Evolutionary conservation across 1,284 basidiomycete species (phyloP).

Genomic region (Naganishia sp.): DNA sequence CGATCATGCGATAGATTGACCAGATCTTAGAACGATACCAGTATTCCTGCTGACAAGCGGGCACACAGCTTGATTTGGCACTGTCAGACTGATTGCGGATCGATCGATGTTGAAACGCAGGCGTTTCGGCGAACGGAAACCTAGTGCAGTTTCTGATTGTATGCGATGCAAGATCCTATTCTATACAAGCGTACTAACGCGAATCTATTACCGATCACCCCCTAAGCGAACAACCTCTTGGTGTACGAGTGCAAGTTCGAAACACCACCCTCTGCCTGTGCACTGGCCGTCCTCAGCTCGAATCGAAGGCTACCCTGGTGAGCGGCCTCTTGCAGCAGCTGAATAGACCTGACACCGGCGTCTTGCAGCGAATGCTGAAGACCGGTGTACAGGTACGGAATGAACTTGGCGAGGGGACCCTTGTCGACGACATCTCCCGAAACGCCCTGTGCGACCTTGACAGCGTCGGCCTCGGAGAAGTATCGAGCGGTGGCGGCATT

Average conservation of each 20-base stretch:
- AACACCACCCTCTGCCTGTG: constrained; percentile 94
- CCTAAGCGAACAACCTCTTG: constrained; percentile 63
- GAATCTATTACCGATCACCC: background rate
- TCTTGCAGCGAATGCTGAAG: constrained; percentile 97
- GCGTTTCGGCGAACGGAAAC: background rate
- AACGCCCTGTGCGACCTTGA: constrained; percentile 98
- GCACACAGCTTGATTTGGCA: too few species aligned
- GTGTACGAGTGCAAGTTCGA: constrained; percentile 80
- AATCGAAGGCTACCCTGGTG: constrained; percentile 76
- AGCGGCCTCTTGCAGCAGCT: constrained; percentile 47
- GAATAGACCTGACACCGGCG: constrained; percentile 74
- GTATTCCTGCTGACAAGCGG: too few species aligned
- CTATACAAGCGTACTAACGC: constrained; percentile 15
- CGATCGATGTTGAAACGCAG: background rate
- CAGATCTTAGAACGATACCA: too few species aligned
- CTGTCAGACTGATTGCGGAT: background rate
- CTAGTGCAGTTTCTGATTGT: background rate
- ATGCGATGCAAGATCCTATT: constrained; percentile 8
- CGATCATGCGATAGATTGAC: too few species aligned
- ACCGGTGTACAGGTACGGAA: constrained; percentile 89
- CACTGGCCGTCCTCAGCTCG: constrained; percentile 88
- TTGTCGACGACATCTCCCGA: constrained; percentile 97
- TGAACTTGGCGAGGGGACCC: constrained; percentile 85
- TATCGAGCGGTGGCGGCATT: constrained; percentile 97
- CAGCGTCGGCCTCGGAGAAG: constrained; percentile 90